A percentile compares a stretch with the other conserved stretches of the same genome.
Evolutionary conservation across 768 basidiomycete genomes (phyloP).

Genomic region (Boletus fagicola): DNA sequence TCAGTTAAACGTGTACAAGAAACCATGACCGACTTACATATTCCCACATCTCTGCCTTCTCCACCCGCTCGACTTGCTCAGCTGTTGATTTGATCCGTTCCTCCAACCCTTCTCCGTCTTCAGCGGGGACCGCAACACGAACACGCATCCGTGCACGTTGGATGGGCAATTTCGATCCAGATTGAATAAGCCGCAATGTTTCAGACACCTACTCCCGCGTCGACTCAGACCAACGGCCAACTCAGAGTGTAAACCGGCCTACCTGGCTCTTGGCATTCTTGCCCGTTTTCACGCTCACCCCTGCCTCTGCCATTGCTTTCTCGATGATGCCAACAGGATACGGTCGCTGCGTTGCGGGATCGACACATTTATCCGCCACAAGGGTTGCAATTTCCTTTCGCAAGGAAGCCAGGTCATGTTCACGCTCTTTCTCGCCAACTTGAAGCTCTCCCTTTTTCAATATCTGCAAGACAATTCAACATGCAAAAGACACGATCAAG

Average conservation of each 20-base stretch:
- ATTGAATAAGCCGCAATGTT: conserved; percentile 80
- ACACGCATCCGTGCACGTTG: conserved; percentile 93
- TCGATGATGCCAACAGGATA: conserved; percentile 96
- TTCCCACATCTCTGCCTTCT: conserved; percentile 81
- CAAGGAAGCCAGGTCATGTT: conserved; percentile 80
- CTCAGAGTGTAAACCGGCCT: conserved; percentile 9
- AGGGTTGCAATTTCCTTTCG: conserved; percentile 90
- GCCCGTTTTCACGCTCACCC: conserved; percentile 83
- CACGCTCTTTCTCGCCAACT: conserved; percentile 94
- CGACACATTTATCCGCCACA: conserved; percentile 94
- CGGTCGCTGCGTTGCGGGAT: conserved; percentile 83
- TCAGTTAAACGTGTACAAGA: conserved; percentile 10
- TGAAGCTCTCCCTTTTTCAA: conserved; percentile 95
- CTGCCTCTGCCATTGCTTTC: conserved; percentile 94
- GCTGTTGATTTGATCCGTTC: conserved; percentile 70
- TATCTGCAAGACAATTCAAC: conserved; percentile 52
- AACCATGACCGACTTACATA: conserved; percentile 52
- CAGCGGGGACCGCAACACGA: conserved; percentile 68
- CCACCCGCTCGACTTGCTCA: conserved; percentile 83
- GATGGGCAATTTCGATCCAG: conserved; percentile 84
- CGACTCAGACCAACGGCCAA: not conserved
- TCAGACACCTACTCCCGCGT: conserved; percentile 68
- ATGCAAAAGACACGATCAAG: not conserved
- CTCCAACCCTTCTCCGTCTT: conserved; percentile 65
- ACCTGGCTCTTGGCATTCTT: conserved; percentile 97